Evolutionary conservation across 1,284 basidiomycete genomes (phyloP).

Genomic region (Puccinia hordei): DNA sequence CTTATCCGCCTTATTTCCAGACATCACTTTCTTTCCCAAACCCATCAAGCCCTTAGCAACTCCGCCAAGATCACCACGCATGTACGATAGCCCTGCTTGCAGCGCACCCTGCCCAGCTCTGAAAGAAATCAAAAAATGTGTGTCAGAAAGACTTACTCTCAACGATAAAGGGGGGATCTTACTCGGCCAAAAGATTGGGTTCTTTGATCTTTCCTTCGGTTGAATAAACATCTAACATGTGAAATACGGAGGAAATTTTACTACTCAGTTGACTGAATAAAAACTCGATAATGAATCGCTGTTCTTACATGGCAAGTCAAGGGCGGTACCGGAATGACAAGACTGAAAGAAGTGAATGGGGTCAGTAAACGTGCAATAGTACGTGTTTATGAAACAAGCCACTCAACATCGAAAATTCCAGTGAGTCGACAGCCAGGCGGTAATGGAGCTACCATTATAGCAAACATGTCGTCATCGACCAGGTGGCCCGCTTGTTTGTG

Average conservation of each 20-base stretch:
- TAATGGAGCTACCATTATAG: slow-evolving; percentile 65
- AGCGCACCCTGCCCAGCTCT: slow-evolving; percentile 57
- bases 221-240: slow-evolving; percentile 65
- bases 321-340: slow-evolving; percentile 62
- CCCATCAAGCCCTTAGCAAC: slow-evolving; percentile 64
- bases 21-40: slow-evolving; percentile 61
- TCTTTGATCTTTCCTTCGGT: slow-evolving; percentile 92
- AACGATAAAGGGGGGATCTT: slow-evolving; percentile 66
- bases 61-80: slow-evolving; percentile 75
- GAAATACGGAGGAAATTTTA: slow-evolving; percentile 21
- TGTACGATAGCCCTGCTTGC: slow-evolving; percentile 69
- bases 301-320: slow-evolving; percentile 64
- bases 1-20: slow-evolving; percentile 67
- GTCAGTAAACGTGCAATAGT: background rate
- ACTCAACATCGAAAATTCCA: slow-evolving; percentile 72
- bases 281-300: slow-evolving; percentile 49
- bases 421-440: slow-evolving; percentile 83
- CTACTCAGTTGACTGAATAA: background rate
- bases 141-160: slow-evolving; percentile 52
- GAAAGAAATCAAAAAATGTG: slow-evolving; percentile 49
- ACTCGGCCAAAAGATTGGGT: slow-evolving; percentile 76
- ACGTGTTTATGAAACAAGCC: background rate
- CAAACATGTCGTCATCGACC: slow-evolving; percentile 68
- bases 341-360: slow-evolving; percentile 31
- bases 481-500: slow-evolving; percentile 72